Percentiles rank a stretch among this genome's conserved stretches.
Conservation (phyloP, 352 stramenopile genomes). For the Hyphochytrium catenoides region DNA sequence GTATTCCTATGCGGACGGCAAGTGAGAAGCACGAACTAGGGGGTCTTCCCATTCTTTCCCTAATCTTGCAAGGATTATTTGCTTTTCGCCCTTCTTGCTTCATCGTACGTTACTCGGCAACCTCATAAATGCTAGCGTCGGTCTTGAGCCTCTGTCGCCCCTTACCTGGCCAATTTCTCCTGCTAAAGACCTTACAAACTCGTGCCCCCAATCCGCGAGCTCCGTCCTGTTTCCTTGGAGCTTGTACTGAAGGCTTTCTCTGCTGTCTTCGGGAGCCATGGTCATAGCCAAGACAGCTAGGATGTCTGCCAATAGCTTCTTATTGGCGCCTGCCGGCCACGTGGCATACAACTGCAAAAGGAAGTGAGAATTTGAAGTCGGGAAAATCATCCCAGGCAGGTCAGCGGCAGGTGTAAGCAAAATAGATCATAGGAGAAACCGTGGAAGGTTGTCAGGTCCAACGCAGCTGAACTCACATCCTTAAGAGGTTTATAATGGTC, state of each 20-base stretch:
- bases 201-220: conserved; percentile 90
- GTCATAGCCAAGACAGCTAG: conserved; percentile 92
- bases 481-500: conserved; percentile 87
- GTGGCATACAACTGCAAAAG: conserved; percentile 6
- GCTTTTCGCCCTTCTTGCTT: no score
- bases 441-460: no score
- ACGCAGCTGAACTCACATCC: conserved; percentile 17
- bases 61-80: no score
- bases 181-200: conserved; percentile 90
- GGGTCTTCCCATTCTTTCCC: no score
- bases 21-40: no score
- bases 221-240: conserved; percentile 64
- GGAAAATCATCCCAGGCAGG: no score
- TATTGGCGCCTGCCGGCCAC: conserved; percentile 24
- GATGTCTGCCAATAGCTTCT: conserved; percentile 58
- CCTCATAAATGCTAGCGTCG: no score
- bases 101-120: background rate
- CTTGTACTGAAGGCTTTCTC: conserved; percentile 70
- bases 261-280: conserved; percentile 77
- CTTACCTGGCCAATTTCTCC: conserved; percentile 85
- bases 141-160: no score
- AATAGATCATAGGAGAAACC: no score
- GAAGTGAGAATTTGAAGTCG: background rate
- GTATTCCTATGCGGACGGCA: no score
- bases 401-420: no score